Conservation (phyloP, 2,329 filamentous ascomycete genomes). For the Paraconiothyrium brasiliense region DNA sequence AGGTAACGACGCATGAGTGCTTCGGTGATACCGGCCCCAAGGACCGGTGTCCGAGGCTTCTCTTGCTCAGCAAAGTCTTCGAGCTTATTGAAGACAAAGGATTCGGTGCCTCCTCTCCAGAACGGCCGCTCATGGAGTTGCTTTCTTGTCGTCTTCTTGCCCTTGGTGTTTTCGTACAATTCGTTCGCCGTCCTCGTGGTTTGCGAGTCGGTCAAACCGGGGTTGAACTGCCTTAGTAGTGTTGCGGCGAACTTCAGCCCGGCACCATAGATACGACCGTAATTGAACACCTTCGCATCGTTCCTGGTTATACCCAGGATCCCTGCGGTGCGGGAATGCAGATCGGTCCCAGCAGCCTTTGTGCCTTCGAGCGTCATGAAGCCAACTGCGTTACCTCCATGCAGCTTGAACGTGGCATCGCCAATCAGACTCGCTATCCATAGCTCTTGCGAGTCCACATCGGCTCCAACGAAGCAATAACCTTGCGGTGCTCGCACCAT, state of each 20-base stretch:
- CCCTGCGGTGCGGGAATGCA: conserved; percentile 90
- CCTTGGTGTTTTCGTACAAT: conserved; percentile 90
- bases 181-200: conserved; percentile 79
- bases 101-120: conserved; percentile 96
- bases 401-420: conserved; percentile 92
- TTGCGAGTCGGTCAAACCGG: conserved; percentile 78
- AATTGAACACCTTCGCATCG: conserved; percentile 98
- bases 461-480: conserved; percentile 93
- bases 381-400: conserved; percentile 95
- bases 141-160: conserved; percentile 81
- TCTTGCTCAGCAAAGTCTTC: conserved; percentile 98
- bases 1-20: conserved; percentile 90
- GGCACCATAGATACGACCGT: conserved; percentile 98
- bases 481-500: conserved; percentile 94
- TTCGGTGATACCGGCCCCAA: conserved; percentile 95
- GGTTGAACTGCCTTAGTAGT: conserved; percentile 92
- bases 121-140: conserved; percentile 77
- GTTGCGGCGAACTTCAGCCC: conserved; percentile 93
- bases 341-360: conserved; percentile 90
- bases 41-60: conserved; percentile 84
- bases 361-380: conserved; percentile 99
- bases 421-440: conserved; percentile 98
- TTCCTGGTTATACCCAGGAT: conserved; percentile 95
- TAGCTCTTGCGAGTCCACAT: conserved; percentile 95
- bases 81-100: conserved; percentile 96